Evolutionary conservation across 1,284 basidiomycete species (phyloP), one percentile per base, ranked within the genome.

Genomic region (Vanrija sp.): DNA sequence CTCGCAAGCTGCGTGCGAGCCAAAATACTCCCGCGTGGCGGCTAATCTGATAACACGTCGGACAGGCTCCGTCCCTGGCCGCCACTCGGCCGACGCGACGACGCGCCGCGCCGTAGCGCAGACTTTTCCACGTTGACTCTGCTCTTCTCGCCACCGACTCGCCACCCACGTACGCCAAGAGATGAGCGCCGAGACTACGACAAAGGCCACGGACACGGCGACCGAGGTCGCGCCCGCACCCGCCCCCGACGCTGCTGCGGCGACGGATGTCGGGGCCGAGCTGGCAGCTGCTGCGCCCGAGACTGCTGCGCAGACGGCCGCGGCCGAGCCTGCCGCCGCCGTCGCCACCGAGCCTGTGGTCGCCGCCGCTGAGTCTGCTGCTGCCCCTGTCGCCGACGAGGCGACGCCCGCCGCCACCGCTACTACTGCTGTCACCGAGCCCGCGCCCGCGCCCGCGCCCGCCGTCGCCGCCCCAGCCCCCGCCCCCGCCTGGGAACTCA

Each of bases 401-500:
- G 21, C 21, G 21, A 23, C 45, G 28, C n/a, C 45, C n/a, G 28
- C 14, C 23, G 23, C 15, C 23, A 12, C 23, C 5, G 21, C 3
- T 5, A 21, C 3, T 5, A 21, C 12, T 5, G 7, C 46, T 12
- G 4, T n/a, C 7, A 38, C 15, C 38, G 38, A 21, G 21, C 21
- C 21, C 38, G 5, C 12, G 3, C 21, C 21, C 19, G 14, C 46
- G 6, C 5, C 43, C 15, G 43, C 18, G n/a, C n/a, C n/a, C 42
- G 3, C 43, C 21, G 21, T 4, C 21, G 5, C 44, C 12, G 19
- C 45, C 44, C 16, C 44, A 2, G n/a, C 10, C 25, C 6, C 45
- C 28, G n/a, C 45, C 3, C 29, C 29, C 44, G 21, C 18, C 40
- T 69, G 66, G 53, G 60, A 51, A 2, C 54, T 67, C 14, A 28